Percentiles rank a stretch among this genome's conserved stretches.
These are phyloP conservation scores for Aureobasidium sp. DNA, from an alignment of 2,329 filamentous ascomycete species.

Conservation along the genomic window DNA sequence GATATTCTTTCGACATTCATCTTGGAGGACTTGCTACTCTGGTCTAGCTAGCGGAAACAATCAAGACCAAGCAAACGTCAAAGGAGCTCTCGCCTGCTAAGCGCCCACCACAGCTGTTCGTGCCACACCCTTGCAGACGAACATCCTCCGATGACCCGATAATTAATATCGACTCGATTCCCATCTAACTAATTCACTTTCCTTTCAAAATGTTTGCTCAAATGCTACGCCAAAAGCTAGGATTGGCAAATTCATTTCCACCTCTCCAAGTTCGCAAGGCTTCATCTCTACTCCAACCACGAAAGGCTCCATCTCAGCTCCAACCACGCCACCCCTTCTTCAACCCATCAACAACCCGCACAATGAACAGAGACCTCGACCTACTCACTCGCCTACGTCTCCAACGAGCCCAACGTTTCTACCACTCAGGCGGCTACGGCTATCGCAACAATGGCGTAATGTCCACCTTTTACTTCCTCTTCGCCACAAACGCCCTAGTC, in stretches of 20 bases:
- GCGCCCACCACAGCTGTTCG: neutral
- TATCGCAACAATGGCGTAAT: neutral
- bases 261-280: neutral
- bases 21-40: neutral
- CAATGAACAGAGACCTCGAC: neutral
- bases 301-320: neutral
- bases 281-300: neutral
- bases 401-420: neutral
- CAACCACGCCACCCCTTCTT: constrained; percentile 9
- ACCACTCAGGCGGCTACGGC: neutral
- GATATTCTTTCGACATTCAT: no score
- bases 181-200: neutral
- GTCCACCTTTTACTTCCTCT: constrained; percentile 30
- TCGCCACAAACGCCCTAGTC: constrained; percentile 36
- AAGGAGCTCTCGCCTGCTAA: neutral
- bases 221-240: constrained; percentile 1
- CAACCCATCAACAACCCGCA: neutral
- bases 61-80: neutral
- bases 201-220: neutral
- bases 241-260: neutral
- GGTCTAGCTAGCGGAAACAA: neutral
- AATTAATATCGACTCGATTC: neutral
- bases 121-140: neutral
- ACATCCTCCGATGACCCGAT: neutral
- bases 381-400: neutral